A percentile compares a stretch with the other conserved stretches of the same genome.
Conservation (phyloP, 352 stramenopile genomes). For the Globisporangium spinosum region DNA sequence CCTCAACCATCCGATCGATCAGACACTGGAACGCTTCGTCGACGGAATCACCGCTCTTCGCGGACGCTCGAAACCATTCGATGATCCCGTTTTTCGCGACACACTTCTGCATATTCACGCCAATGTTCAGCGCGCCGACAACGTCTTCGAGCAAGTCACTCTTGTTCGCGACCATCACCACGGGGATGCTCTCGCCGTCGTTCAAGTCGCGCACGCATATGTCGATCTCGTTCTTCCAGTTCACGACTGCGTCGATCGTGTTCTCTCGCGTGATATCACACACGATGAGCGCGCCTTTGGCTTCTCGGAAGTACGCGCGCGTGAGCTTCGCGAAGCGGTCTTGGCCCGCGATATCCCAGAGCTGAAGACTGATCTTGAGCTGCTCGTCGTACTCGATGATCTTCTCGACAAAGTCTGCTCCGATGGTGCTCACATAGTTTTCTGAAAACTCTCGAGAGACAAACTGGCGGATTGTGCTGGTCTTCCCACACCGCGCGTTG, state of each 20-base stretch:
- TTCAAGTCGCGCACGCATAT: conserved; percentile 52
- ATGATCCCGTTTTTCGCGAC: conserved; percentile 66
- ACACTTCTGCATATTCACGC: conserved; percentile 85
- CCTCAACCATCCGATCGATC: conserved; percentile 54
- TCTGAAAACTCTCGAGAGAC: conserved; percentile 69
- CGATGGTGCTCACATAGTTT: conserved; percentile 85
- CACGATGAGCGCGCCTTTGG: conserved; percentile 80
- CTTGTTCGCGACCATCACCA: conserved; percentile 86
- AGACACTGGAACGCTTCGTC: conserved; percentile 60
- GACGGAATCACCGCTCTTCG: conserved; percentile 66
- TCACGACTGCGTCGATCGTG: conserved; percentile 80
- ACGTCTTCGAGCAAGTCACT: conserved; percentile 75
- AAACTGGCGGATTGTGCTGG: conserved; percentile 77
- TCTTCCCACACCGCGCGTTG: conserved; percentile 88
- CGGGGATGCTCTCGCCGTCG: conserved; percentile 44
- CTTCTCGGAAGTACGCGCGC: conserved; percentile 78
- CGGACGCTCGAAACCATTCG: conserved; percentile 75
- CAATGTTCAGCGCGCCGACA: conserved; percentile 60
- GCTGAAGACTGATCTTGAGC: conserved; percentile 62
- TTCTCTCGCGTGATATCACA: conserved; percentile 86
- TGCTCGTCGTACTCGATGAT: conserved; percentile 55
- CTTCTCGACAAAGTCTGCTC: conserved; percentile 86
- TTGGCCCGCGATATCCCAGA: conserved; percentile 89
- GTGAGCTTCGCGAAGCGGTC: conserved; percentile 89
- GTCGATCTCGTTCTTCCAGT: conserved; percentile 83